These are phyloP conservation scores for Geranomyces michiganensis DNA, from an alignment of 192 early-diverging fungal species.

Conservation along the genomic window DNA sequence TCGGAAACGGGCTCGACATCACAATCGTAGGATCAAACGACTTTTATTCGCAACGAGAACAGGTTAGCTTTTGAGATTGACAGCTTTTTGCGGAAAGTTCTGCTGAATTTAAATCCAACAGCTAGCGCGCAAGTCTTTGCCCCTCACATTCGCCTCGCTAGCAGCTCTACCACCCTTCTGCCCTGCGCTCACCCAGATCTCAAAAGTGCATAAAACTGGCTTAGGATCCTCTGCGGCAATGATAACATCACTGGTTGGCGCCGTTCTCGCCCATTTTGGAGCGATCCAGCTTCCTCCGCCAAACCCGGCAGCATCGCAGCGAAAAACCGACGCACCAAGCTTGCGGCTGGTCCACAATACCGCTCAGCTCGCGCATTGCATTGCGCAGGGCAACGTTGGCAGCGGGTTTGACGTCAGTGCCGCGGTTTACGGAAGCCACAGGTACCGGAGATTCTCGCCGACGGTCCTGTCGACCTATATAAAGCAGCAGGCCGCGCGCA, in stretches of 20 bases:
- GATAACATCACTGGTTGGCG: conserved; percentile 87
- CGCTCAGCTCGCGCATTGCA: conserved; percentile 90
- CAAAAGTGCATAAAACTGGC: conserved; percentile 91
- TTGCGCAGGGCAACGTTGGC: conserved; percentile 98
- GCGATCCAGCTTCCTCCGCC: conserved; percentile 36
- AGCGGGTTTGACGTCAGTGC: conserved; percentile 94
- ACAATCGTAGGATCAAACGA: conserved; percentile 91
- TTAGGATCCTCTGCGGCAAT: conserved; percentile 96
- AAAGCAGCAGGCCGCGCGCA: background rate
- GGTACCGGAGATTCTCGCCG: conserved; percentile 83
- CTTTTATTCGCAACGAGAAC: conserved; percentile 95
- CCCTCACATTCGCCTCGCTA: conserved; percentile 61
- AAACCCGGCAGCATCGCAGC: conserved; percentile 8
- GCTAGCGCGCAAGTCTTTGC: conserved; percentile 54
- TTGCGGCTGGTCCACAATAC: conserved; percentile 75
- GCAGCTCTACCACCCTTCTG: conserved; percentile 62
- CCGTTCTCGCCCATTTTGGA: conserved; percentile 76
- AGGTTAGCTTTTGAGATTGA: conserved; percentile 52
- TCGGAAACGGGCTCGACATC: conserved; percentile 64
- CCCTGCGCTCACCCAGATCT: conserved; percentile 61
- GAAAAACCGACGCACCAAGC: conserved; percentile 18
- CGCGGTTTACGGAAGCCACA: conserved; percentile 89
- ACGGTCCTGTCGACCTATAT: conserved; percentile 43
- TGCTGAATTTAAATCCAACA: conserved; percentile 27
- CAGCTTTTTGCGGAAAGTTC: too few species aligned